These are phyloP conservation scores for Daldinia loculata DNA, from an alignment of 495 filamentous ascomycete genomes.

Conservation along the genomic window DNA sequence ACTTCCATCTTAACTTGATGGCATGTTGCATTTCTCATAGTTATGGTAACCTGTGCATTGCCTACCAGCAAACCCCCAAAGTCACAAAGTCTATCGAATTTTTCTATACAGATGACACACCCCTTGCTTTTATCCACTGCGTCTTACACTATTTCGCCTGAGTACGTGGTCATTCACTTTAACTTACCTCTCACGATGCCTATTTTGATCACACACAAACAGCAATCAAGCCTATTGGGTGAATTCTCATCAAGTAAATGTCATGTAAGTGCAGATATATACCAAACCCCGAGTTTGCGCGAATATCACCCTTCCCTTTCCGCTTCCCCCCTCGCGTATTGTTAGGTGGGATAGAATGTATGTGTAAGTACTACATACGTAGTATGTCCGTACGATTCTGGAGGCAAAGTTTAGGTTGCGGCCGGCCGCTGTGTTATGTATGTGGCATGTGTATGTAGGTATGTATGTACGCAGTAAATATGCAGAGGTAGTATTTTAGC, in stretches of 20 bases:
- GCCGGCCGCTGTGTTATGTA: slow-evolving; percentile 18
- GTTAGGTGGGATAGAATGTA: slow-evolving; percentile 1
- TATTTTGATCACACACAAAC: slow-evolving; percentile 33
- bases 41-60: slow-evolving; percentile 14
- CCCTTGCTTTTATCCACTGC: not conserved
- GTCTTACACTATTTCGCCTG: slow-evolving; percentile 24
- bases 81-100: not conserved
- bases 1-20: slow-evolving; percentile 19
- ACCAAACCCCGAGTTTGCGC: slow-evolving; percentile 30
- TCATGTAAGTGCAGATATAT: slow-evolving; percentile 30
- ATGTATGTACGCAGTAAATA: not conserved
- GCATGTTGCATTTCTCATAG: slow-evolving; percentile 36
- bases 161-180: slow-evolving; percentile 18
- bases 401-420: slow-evolving; percentile 37
- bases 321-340: not conserved
- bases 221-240: slow-evolving; percentile 27
- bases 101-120: slow-evolving; percentile 12
- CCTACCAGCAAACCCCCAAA: slow-evolving; percentile 11
- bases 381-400: not conserved
- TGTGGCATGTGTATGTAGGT: not conserved
- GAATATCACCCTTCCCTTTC: slow-evolving; percentile 18
- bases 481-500: not conserved
- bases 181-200: slow-evolving; percentile 34
- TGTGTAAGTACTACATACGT: slow-evolving; percentile 2
- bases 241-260: slow-evolving; percentile 16